These are phyloP conservation scores for Fusarium caatingaense DNA, from an alignment of 2,329 filamentous ascomycete species.

Conservation along the genomic window DNA sequence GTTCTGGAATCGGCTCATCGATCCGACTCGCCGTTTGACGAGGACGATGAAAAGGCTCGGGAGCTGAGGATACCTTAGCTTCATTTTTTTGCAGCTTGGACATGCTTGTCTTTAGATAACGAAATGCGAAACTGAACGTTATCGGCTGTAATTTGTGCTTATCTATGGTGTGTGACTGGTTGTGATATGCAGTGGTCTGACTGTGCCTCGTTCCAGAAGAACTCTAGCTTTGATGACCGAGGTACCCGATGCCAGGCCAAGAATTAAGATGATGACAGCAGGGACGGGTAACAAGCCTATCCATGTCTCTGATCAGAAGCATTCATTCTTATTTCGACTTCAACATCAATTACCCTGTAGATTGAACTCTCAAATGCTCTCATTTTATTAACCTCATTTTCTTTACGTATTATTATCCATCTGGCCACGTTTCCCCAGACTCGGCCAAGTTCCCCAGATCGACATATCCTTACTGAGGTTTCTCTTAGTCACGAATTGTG, in stretches of 20 bases:
- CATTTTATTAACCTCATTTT: background rate
- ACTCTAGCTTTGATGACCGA: background rate
- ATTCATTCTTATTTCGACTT: slow-evolving; percentile 12
- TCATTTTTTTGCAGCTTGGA: slow-evolving; percentile 12
- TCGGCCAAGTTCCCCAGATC: slow-evolving; percentile 27
- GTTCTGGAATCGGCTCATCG: slow-evolving; percentile 34
- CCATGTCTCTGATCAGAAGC: slow-evolving; percentile 6
- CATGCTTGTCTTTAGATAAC: slow-evolving; percentile 16
- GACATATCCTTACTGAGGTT: background rate
- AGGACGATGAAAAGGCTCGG: slow-evolving; percentile 33
- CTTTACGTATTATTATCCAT: background rate
- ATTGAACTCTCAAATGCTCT: rapidly evolving
- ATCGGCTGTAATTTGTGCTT: slow-evolving; percentile 19
- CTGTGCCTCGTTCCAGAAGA: slow-evolving; percentile 28
- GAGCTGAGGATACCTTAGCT: slow-evolving; percentile 40
- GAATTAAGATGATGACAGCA: slow-evolving; percentile 26
- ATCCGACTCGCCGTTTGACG: slow-evolving; percentile 37
- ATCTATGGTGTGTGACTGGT: slow-evolving; percentile 13
- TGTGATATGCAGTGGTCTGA: slow-evolving; percentile 9
- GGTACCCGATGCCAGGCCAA: background rate
- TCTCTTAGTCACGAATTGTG: slow-evolving; percentile 23
- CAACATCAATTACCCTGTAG: background rate
- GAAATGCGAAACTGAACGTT: slow-evolving; percentile 8
- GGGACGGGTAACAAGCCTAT: background rate
- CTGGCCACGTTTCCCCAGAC: slow-evolving; percentile 8